These are phyloP conservation scores for Funneliformis caledonium DNA, from an alignment of 371 early-diverging fungal species.

Conservation along the genomic window DNA sequence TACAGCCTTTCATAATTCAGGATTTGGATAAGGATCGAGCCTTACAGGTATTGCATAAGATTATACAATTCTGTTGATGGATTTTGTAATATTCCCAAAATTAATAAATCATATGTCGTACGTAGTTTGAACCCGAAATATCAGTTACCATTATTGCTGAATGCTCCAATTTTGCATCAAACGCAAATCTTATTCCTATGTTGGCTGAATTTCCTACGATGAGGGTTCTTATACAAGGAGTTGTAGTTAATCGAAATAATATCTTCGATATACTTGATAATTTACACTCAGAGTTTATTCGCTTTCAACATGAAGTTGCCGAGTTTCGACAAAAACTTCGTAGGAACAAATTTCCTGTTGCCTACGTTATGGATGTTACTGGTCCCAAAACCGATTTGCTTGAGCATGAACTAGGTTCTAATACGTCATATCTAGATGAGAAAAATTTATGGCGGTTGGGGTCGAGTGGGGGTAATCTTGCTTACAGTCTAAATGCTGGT, in stretches of 20 bases:
- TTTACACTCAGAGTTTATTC: conserved; percentile 57
- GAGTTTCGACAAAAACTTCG: conserved; percentile 57
- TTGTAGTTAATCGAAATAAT: conserved; percentile 58
- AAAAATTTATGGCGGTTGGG: conserved; percentile 65
- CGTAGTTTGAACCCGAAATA: conserved; percentile 62
- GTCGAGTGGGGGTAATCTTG: conserved; percentile 60
- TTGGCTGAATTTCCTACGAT: conserved; percentile 66
- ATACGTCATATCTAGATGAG: conserved; percentile 30
- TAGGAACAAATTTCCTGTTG: conserved; percentile 51
- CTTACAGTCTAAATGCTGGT: conserved; percentile 71
- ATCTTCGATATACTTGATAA: conserved; percentile 54
- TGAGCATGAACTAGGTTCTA: conserved; percentile 42
- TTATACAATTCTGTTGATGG: neutral
- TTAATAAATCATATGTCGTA: neutral
- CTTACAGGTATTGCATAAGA: neutral
- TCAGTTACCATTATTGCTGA: conserved; percentile 79
- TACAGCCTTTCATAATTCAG: conserved; percentile 34
- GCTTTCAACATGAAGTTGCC: conserved; percentile 65
- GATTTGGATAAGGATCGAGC: conserved; percentile 44
- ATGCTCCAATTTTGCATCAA: conserved; percentile 69
- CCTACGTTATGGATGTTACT: conserved; percentile 60
- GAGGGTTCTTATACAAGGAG: conserved; percentile 70
- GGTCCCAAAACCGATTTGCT: conserved; percentile 46
- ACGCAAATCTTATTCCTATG: conserved; percentile 59
- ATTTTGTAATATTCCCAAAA: neutral